Base-by-base conservation (phyloP, 345 rosid genomes). In the Heritiera fomes region DNA sequence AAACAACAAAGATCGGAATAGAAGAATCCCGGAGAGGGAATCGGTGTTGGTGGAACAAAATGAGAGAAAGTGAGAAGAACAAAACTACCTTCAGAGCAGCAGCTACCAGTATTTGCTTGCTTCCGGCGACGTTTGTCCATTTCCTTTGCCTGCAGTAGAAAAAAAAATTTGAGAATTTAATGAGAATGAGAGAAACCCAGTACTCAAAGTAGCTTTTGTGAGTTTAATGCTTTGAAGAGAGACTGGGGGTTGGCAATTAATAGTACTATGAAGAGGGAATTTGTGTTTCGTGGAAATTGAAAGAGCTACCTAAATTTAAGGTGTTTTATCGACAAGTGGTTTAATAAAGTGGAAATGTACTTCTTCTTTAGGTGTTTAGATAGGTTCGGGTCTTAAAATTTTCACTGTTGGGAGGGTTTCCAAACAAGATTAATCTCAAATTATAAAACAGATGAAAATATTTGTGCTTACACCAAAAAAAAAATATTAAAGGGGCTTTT, bases 121-220 rank as follows among this genome's bases (percentile, higher is more conserved):
- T 91, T 93, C 45, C 93, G 87, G 68, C 92, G 83, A 45, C 87
- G 91, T 86, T 80, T 89, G 78, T 90, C 98, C 97, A 94, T 92
- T 14, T 28, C 34, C 15, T 60, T 56, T 53, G n/a, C 23, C 45
- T 6, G n/a, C 20, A 7, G 76, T 50, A 23, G 63, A 5, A 14
- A 65, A 77, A 40, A 5, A n/a, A 20, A 23, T 50, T 58, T 59
- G 40, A 75, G 47, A 30, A 66, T 34, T 13, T 56, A 32, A 20
- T 40, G 55, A 11, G 30, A 58, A 58, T 5, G 43, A 23, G 67
- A 56, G 18, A 8, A 23, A 53, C 62, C 62, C 45, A 30, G 17
- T 1, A 52, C 38, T 46, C 38, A 30, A 15, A 67, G 12, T 53
- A 18, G 76, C 40, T 6, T 34, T 34, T 53, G 9, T 18, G 41